Base-by-base conservation (phyloP, 2,329 filamentous ascomycete species). In the Fusarium irregulare region DNA sequence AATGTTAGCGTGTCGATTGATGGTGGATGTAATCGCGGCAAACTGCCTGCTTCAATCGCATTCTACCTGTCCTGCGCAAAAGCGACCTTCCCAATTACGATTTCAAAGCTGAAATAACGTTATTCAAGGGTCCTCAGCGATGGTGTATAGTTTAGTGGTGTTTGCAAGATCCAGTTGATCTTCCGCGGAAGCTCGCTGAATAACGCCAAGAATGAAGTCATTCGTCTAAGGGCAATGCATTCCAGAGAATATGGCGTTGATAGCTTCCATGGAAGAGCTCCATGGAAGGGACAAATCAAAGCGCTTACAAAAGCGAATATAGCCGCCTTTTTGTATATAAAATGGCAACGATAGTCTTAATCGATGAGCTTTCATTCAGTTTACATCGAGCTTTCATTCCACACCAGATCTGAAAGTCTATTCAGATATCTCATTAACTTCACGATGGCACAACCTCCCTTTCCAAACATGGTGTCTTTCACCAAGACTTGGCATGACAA, bases 401-500 rank as follows among this genome's bases (percentile, higher is more conserved):
- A 30, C 9, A n/a, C 10, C 9, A n/a, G 5, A n/a, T n/a, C 6
- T 37, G 1, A 7, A 14, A 32, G 14, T 8, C 14, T 7, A 8
- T 8, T 16, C 13, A 32, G 7, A 16, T n/a, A 37, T 7, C 10
- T n/a, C 10, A n/a, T 37, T 11, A 2, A 7, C 11, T 34, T 16
- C 13, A 44, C 7, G 1, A 67, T 67, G 64, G 3, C 58, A 4
- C 11, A 51, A 7, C 37, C 34, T 16, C 64, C 64, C 0, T 23
- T 64, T 0, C 28, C 37, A 0, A 34, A 25, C 2, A 18, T 69
- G 4, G 20, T 42, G 1, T 65, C 65, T 3, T 74, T 74, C 16
- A 75, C 73, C 28, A 70, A 73, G n/a, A 45, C 37, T 4, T 73
- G 64, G 65, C 70, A 75, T 25, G 58, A 37, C 10, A 30, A 71